Base-by-base conservation (phyloP, 108 stramenopile species). In the Nitzschia inconspicua region DNA sequence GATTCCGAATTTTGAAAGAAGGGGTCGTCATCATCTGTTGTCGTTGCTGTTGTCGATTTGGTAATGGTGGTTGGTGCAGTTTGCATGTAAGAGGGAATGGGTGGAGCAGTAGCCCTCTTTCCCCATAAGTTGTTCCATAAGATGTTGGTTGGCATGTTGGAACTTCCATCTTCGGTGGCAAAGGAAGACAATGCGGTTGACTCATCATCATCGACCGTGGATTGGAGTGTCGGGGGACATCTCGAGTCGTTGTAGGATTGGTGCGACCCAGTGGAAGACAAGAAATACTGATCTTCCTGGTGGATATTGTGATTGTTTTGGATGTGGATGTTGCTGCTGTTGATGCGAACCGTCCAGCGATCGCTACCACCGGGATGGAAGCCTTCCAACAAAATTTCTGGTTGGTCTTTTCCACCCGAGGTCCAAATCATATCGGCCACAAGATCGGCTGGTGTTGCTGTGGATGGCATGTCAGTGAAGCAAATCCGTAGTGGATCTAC, bases 341-440 rank as follows among this genome's bases (percentile, higher is more conserved):
- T 16, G 2, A 84, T 37, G 22, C 65, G 54, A 23, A 78, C 75
- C 11, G 44, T 67, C 83, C 83, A 84, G 36, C 83, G 60, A 70
- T 84, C 78, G 31, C 71, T 64, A 23, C 63, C 64, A 5, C 72
- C 69, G 1, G 72, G 75, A 41, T 63, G 26, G 46, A 57, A 84
- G 0, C 83, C 83, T 67, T 84, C 83, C 27, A 84, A 58, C 10
- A 84, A 46, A 7, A 84, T 57, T 60, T 79, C 83, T 23, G 77
- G 68, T 20, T 42, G 37, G 24, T 72, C 63, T 27, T 51, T 48
- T 44, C 76, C 76, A 30, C 32, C 70, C 3, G 81, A 63, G 2
- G 64, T 28, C 75, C 65, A 73, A 14, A 84, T 41, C 68, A 72
- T 75, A 29, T 79, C 70, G 6, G 31, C 37, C 0, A 79, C 68